Evolutionary conservation across 192 early-diverging fungal species (phyloP), one percentile per base, ranked within the genome.

Genomic region (Haplosporangium gracile): DNA sequence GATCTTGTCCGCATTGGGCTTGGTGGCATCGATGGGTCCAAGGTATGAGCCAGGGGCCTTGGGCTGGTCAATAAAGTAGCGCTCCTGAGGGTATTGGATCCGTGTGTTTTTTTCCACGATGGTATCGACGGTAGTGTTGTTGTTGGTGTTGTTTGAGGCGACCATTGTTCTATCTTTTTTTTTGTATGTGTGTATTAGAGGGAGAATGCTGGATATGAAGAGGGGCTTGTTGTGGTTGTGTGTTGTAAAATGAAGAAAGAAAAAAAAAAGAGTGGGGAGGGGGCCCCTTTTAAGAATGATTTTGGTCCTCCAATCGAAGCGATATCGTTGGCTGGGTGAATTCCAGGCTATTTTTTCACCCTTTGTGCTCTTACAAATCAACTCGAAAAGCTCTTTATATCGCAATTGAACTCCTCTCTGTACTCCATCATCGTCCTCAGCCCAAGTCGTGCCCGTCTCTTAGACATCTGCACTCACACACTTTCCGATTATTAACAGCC

Each of bases 31-130:
- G 40, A 79, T 53, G 34, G 68, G 68, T 26, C 77, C 70, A 40
- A 79, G 68, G 70, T 79, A 79, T 20, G 77, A 57, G 36, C 77
- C 77, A 4, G 77, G 77, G 22, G 77, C 38, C 4, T 24, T 45
- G 36, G 77, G 68, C 39, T 79, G 77, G 24, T 79, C 70, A 26
- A 79, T 53, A 72, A 70, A 70, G 39, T 79, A 79, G 38, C 49
- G 77, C 24, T 79, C 69, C 53, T 79, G 68, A 36, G 77, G 34
- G 40, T 60, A 55, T 55, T 78, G 29, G 49, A 70, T 49, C 16
- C 63, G 16, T 32, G 68, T 70, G 68, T 70, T 40, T 43, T 78
- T 70, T 65, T 65, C 60, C 29, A 32, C 26, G 0, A 29, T 32
- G 11, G 10, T 65, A 29, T 65, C 26, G 3, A 32, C 60, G 13